These are phyloP conservation scores for Verticillium nubilum DNA, from an alignment of 2,329 filamentous ascomycete species.

Conservation along the genomic window DNA sequence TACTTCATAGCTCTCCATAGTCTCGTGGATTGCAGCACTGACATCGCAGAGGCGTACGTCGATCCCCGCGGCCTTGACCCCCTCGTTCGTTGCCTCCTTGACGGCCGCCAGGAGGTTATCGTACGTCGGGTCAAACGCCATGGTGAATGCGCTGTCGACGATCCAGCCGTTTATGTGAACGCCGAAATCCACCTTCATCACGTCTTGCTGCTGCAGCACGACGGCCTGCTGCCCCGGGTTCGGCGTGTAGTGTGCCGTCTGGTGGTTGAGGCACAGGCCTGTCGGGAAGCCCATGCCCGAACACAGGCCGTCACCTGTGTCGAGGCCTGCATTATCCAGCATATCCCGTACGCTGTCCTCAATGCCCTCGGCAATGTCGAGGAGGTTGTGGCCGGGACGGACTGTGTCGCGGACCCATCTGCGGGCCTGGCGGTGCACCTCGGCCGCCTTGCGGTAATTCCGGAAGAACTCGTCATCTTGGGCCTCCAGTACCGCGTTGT, in stretches of 20 bases:
- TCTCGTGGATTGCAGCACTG: conserved; percentile 77
- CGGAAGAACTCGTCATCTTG: conserved; percentile 58
- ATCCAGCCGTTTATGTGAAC: conserved; percentile 77
- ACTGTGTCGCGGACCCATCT: conserved; percentile 78
- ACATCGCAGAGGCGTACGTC: conserved; percentile 55
- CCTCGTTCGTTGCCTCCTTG: conserved; percentile 66
- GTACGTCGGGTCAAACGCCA: conserved; percentile 70
- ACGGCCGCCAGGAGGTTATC: conserved; percentile 73
- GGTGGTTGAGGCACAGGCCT: conserved; percentile 78
- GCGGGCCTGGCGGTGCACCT: conserved; percentile 80
- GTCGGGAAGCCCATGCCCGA: conserved; percentile 86
- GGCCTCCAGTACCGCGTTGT: conserved; percentile 9
- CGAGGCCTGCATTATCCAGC: conserved; percentile 69
- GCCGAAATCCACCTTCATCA: conserved; percentile 80
- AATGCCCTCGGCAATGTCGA: conserved; percentile 79
- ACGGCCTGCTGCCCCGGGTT: conserved; percentile 76
- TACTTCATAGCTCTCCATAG: conserved; percentile 90
- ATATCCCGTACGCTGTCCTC: conserved; percentile 75
- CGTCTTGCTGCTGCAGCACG: conserved; percentile 65
- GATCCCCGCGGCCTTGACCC: conserved; percentile 59
- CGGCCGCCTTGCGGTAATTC: conserved; percentile 78
- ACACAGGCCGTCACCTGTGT: conserved; percentile 71
- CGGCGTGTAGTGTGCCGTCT: conserved; percentile 81
- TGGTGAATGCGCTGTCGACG: conserved; percentile 76
- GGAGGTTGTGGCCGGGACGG: conserved; percentile 74